phyloP scores from a whole-genome alignment of 371 early-diverging fungal genomes.

The Synchytrium microbalum region DNA sequence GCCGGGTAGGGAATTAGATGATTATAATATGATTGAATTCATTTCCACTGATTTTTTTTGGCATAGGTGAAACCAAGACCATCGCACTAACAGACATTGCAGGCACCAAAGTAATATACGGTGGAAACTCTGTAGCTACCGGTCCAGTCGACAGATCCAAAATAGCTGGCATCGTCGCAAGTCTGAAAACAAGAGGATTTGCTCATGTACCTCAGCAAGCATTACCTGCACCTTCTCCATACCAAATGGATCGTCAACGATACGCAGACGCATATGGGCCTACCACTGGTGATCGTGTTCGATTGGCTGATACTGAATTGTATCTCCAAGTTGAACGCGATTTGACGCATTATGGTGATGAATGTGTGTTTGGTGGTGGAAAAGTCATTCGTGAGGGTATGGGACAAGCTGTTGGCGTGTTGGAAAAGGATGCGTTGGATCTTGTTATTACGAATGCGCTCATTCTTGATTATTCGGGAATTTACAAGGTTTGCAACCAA shows the following conservation, averaged over 20 bases:
- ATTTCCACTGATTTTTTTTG: constrained; percentile 1
- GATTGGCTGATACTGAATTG: constrained; percentile 75
- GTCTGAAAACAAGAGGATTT: constrained; percentile 41
- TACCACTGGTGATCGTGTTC: constrained; percentile 79
- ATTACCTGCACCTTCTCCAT: constrained; percentile 36
- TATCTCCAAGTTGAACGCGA: constrained; percentile 85
- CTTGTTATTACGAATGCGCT: constrained; percentile 87
- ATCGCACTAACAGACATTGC: constrained; percentile 74
- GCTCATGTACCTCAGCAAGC: constrained; percentile 40
- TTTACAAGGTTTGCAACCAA: constrained; percentile 61
- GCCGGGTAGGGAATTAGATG: constrained; percentile 23
- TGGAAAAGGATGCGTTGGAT: constrained; percentile 66
- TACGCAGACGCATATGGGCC: constrained; percentile 89
- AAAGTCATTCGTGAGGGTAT: constrained; percentile 85
- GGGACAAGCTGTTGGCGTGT: constrained; percentile 67
- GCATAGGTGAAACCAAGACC: constrained; percentile 74
- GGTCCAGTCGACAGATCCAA: constrained; percentile 54
- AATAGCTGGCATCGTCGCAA: constrained; percentile 24
- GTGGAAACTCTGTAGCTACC: constrained; percentile 74
- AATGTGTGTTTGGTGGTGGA: constrained; percentile 49
- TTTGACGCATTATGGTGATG: constrained; percentile 83
- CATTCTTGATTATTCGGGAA: constrained; percentile 87
- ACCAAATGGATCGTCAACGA: constrained; percentile 59
- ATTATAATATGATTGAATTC: constrained; percentile 25
- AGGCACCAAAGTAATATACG: constrained; percentile 69